These are phyloP conservation scores for Pterulicium gracile DNA, from an alignment of 1,284 basidiomycete species.

Conservation along the genomic window DNA sequence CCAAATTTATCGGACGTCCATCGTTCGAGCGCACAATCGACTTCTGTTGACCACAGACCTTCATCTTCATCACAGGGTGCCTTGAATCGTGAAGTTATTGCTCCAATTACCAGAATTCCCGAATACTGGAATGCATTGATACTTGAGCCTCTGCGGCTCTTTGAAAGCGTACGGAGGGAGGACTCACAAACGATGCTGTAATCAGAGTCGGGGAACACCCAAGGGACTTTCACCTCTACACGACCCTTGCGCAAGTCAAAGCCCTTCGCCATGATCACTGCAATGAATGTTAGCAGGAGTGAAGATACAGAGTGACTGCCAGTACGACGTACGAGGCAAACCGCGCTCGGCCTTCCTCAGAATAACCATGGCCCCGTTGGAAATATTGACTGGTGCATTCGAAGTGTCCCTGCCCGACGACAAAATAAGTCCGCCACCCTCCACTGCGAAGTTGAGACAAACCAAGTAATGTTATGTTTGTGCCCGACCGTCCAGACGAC, in stretches of 20 bases:
- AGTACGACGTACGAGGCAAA: neutral
- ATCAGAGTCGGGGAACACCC: slow-evolving; percentile 24
- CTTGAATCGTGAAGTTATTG: slow-evolving; percentile 23
- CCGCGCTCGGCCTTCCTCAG: neutral
- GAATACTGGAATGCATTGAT: slow-evolving; percentile 24
- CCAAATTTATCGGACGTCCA: no score
- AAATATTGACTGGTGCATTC: neutral
- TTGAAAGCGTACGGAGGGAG: neutral
- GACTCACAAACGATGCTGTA: slow-evolving; percentile 36
- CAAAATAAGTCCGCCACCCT: slow-evolving; percentile 8
- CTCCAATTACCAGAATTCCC: slow-evolving; percentile 40
- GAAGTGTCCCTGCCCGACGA: neutral
- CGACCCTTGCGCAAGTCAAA: slow-evolving; percentile 27
- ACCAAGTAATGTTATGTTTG: slow-evolving; percentile 31
- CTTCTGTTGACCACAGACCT: no score
- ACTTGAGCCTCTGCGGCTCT: slow-evolving; percentile 3
- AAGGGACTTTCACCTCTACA: slow-evolving; percentile 27
- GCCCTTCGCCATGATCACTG: slow-evolving; percentile 24
- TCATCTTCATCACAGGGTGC: neutral
- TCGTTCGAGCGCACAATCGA: no score
- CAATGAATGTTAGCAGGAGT: slow-evolving; percentile 3
- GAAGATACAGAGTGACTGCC: neutral
- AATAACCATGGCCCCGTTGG: neutral
- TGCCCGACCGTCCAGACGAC: slow-evolving; percentile 31
- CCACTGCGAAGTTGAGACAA: slow-evolving; percentile 25